phyloP scores from a whole-genome alignment of 345 rosid species.

The Gossypium thurberi region DNA sequence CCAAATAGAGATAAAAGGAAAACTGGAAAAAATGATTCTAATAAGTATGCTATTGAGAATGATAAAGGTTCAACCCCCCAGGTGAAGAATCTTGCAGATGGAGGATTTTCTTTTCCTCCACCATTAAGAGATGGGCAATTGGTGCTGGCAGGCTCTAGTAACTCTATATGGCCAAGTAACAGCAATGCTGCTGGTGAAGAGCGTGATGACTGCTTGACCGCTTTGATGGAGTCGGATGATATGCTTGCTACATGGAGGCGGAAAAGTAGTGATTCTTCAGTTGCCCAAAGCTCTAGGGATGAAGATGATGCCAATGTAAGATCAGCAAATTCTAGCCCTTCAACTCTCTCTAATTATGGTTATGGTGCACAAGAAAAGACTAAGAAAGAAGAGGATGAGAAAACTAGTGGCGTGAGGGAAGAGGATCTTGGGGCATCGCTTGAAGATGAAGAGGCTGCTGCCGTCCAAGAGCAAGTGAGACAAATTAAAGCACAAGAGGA shows the following conservation, averaged over 20 bases:
- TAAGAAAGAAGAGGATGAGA: slow-evolving; percentile 55
- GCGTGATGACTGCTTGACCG: slow-evolving; percentile 42
- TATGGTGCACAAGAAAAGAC: slow-evolving; percentile 47
- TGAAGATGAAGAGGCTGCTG: slow-evolving; percentile 95
- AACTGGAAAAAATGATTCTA: slow-evolving; percentile 36
- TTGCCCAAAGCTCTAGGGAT: slow-evolving; percentile 66
- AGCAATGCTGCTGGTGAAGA: slow-evolving; percentile 41
- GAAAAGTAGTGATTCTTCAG: slow-evolving; percentile 74
- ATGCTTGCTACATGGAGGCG: slow-evolving; percentile 70
- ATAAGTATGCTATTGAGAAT: slow-evolving; percentile 35
- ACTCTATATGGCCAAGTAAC: slow-evolving; percentile 61
- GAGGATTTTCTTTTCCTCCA: slow-evolving; percentile 73
- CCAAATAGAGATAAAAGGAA: slow-evolving; percentile 40
- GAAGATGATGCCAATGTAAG: slow-evolving; percentile 43
- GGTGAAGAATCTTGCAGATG: slow-evolving; percentile 50
- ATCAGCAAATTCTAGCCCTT: slow-evolving; percentile 67
- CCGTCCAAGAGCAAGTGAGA: slow-evolving; percentile 94
- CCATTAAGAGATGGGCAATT: slow-evolving; percentile 51
- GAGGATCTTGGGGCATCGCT: slow-evolving; percentile 61
- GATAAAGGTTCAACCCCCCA: slow-evolving; percentile 40
- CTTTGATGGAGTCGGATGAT: slow-evolving; percentile 57
- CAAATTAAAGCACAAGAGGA: slow-evolving; percentile 97
- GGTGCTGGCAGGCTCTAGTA: slow-evolving; percentile 52
- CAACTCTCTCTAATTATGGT: slow-evolving; percentile 59
- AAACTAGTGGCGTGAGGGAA: slow-evolving; percentile 41